phyloP scores from a whole-genome alignment of 768 basidiomycete genomes.

The Termitomyces sp. region DNA sequence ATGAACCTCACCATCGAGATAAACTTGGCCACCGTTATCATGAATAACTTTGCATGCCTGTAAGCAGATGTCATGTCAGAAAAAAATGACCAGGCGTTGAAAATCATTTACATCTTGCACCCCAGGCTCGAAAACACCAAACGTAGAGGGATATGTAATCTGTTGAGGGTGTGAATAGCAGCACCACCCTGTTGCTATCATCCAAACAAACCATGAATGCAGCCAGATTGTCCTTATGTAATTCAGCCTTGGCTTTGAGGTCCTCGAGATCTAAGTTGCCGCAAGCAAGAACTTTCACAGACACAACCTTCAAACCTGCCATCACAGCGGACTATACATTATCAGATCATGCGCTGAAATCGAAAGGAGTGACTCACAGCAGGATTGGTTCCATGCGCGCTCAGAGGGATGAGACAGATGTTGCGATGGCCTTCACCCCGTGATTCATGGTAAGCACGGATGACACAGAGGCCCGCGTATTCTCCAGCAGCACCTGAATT shows the following conservation, averaged over 20 bases:
- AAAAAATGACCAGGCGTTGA: background rate
- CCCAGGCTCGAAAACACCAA: conserved; percentile 95
- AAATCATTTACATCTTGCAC: conserved; percentile 57
- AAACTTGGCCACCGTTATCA: conserved; percentile 94
- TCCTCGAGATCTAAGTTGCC: conserved; percentile 90
- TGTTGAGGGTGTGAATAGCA: conserved; percentile 24
- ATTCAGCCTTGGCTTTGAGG: conserved; percentile 80
- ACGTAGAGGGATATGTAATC: conserved; percentile 98
- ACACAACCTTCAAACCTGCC: conserved; percentile 94
- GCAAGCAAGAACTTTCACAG: conserved; percentile 86
- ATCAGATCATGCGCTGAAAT: conserved; percentile 12
- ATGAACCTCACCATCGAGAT: conserved; percentile 70
- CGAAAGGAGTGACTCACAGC: conserved; percentile 53
- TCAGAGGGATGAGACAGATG: conserved; percentile 90
- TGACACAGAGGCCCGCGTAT: conserved; percentile 92
- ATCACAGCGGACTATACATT: conserved; percentile 82
- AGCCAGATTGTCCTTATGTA: conserved; percentile 88
- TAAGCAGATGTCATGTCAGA: conserved; percentile 2
- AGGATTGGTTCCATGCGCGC: conserved; percentile 98
- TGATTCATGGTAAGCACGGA: conserved; percentile 91
- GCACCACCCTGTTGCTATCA: background rate
- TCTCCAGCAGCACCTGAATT: conserved; percentile 99
- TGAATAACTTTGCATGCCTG: conserved; percentile 93
- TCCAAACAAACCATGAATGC: conserved; percentile 79
- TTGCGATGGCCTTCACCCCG: conserved; percentile 82